Conservation (phyloP, 805 yeast genomes). For the Barnettozyma sp. region DNA sequence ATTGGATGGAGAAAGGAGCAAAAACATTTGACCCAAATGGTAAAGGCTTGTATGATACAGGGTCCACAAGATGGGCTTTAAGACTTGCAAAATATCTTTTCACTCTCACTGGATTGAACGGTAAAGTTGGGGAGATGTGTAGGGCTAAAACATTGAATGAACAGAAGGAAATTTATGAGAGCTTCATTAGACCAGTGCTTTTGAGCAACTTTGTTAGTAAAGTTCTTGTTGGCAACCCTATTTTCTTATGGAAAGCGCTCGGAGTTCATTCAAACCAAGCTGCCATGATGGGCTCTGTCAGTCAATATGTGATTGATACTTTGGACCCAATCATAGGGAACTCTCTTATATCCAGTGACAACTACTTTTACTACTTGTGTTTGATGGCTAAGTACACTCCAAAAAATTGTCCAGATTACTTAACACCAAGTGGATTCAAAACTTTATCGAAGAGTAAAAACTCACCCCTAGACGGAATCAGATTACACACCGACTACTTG, state of each 20-base stretch:
- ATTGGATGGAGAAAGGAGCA: constrained; percentile 63
- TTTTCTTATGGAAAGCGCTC: constrained; percentile 82
- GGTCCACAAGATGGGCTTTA: constrained; percentile 82
- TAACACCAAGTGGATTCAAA: constrained; percentile 52
- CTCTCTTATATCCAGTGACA: constrained; percentile 59
- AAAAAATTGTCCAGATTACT: constrained; percentile 69
- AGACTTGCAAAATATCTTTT: constrained; percentile 59
- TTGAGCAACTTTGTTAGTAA: constrained; percentile 65
- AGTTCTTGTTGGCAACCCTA: constrained; percentile 68
- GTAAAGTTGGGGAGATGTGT: constrained; percentile 50
- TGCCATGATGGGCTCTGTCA: constrained; percentile 68
- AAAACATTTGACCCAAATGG: constrained; percentile 49
- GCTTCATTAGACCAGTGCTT: constrained; percentile 57
- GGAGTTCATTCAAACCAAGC: constrained; percentile 90
- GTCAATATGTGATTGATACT: constrained; percentile 69
- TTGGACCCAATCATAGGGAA: constrained; percentile 66
- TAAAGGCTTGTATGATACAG: constrained; percentile 69
- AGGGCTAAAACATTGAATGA: constrained; percentile 49
- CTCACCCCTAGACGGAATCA: constrained; percentile 59
- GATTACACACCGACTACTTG: constrained; percentile 74
- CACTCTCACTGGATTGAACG: constrained; percentile 44
- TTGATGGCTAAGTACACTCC: constrained; percentile 54
- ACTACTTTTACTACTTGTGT: constrained; percentile 71
- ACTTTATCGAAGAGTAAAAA: constrained; percentile 34
- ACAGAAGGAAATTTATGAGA: constrained; percentile 60